Evolutionary conservation across 192 early-diverging fungal species (phyloP), one percentile per base, ranked within the genome.

Genomic region (Backusella morwellensis): DNA sequence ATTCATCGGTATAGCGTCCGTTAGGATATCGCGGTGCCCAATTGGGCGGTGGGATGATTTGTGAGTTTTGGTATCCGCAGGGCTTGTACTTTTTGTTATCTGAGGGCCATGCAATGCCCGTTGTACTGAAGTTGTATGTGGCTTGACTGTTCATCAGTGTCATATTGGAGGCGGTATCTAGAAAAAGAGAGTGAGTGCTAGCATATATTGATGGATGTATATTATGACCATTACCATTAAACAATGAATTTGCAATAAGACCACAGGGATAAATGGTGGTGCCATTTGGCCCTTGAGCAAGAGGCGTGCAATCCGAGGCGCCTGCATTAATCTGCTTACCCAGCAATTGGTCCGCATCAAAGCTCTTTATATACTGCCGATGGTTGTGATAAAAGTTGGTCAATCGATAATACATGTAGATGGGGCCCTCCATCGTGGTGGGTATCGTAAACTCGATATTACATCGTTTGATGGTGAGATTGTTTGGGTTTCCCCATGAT

Each of bases 321-420:
- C 81, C 68, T 19, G 74, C 47, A 1, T 56, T n/a, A 8, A 72
- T 44, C 41, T 32, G 42, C 40, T 87, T 85, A 35, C 94, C 94
- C 52, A 84, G 80, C 19, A 97, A 87, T 81, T 97, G 95, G 63
- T 90, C 83, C 17, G 89, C 83, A 76, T 95, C 91, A 77, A 90
- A 95, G 73, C 87, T 91, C 75, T 94, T 94, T 26, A 96, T 90
- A 76, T 97, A 97, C 67, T 89, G 89, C 6, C 96, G 87, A 74
- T 96, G 94, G 86, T 97, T 97, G 83, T 97, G 96, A 82, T 95
- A 97, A 81, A 99, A 99, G 87, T 97, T 95, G 5, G 97, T 97
- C 77, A 99, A 85, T 67, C 94, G 86, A 79, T 98, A 98, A 82
- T 99, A 98, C 80, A 99, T 81, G 76, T 92, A 97, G 56, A 99